A percentile compares a stretch with the other conserved stretches of the same genome.
Conservation (phyloP, 1,139 yeast genomes). For the Lodderomyces orthopsilosis region DNA sequence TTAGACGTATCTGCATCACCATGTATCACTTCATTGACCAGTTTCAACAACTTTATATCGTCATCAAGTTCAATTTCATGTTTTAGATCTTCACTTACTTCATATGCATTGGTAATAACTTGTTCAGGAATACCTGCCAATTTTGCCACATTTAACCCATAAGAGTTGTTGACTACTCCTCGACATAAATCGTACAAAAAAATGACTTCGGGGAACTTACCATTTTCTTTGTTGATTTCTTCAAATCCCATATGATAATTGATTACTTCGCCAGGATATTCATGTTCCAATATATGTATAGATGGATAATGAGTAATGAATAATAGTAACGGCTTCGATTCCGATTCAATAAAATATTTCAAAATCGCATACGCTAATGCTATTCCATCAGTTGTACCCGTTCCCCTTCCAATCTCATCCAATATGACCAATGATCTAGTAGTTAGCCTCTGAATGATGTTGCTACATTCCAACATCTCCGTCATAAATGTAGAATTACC, state of each 20-base stretch:
- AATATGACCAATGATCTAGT: constrained; percentile 58
- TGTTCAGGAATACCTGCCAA: constrained; percentile 58
- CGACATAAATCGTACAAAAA: constrained; percentile 60
- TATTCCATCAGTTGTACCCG: constrained; percentile 88
- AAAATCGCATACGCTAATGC: constrained; percentile 81
- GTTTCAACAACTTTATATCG: constrained; percentile 6
- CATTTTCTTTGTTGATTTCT: constrained; percentile 32
- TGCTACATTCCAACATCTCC: constrained; percentile 65
- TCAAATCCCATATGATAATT: constrained; percentile 78
- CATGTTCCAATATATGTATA: constrained; percentile 50
- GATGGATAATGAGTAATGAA: constrained; percentile 91
- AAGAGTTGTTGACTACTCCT: constrained; percentile 65
- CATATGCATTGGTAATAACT: constrained; percentile 50
- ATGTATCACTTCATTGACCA: neutral
- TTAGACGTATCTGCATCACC: neutral
- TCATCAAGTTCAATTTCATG: constrained; percentile 23
- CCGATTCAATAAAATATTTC: constrained; percentile 51
- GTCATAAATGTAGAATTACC: constrained; percentile 78
- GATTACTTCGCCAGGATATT: constrained; percentile 39
- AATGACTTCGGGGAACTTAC: constrained; percentile 42
- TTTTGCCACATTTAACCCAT: constrained; percentile 77
- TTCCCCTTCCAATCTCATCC: constrained; percentile 88
- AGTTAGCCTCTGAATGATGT: constrained; percentile 47
- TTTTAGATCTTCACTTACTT: constrained; percentile 44
- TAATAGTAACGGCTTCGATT: constrained; percentile 54